Base-by-base conservation (phyloP, 2,329 filamentous ascomycete genomes). In the Alternaria hordeiaustralica region DNA sequence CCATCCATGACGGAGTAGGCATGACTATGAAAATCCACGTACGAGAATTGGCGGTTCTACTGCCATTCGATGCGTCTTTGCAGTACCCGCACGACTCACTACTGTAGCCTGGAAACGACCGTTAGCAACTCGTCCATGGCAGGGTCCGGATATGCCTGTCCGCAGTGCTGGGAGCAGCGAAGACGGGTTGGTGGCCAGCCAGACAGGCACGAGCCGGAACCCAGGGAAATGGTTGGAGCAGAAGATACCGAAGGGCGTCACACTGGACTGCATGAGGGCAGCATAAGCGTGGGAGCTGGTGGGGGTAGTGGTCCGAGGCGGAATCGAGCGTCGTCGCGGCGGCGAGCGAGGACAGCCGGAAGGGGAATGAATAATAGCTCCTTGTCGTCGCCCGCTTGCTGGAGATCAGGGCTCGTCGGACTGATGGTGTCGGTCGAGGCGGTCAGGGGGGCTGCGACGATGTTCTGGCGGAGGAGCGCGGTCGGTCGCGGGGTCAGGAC, bases 51-150 rank as follows among this genome's bases (percentile, higher is more conserved):
- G 81, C 79, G 71, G 76, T 82, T 73, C 82, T 81, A 74, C 79
- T 78, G 82, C 82, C 83, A 77, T 80, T 79, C 49, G 81, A 74
- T 67, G 78, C 75, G 66, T 79, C 74, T 79, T 84, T 85, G 80
- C 84, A 85, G 73, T 85, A 85, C 58, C 84, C 84, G 73, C 84
- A 85, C 63, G 82, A 81, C 69, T 83, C 80, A 63, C 76, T 77
- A 68, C 83, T 81, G 74, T 85, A 85, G 73, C 83, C 84, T 85
- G 61, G 54, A 65, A 57, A 57, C 58, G 57, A 65, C 56, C 56
- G 74, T 78, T 68, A 76, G 71, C 70, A 57, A 11, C 41, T 13
- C 25, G 46, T 28, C 18, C 21, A 44, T 18, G 20, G 41, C 55
- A 61, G 46, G 63, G 61, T 59, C 49, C 61, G 59, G 61, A 36